phyloP scores from a whole-genome alignment of 129 eudicot genomes.

The Tagetes patula region DNA sequence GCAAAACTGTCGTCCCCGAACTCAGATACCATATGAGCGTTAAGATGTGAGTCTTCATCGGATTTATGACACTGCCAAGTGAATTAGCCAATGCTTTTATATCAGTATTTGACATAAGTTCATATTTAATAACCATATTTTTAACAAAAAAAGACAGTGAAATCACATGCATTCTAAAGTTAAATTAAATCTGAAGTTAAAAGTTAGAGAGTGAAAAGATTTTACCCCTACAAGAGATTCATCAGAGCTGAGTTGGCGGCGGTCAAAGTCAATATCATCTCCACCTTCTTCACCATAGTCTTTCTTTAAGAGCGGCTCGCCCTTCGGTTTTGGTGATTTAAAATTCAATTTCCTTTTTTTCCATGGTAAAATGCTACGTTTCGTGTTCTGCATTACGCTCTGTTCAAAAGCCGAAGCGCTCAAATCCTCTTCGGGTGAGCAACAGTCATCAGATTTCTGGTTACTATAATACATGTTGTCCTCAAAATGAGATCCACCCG shows the following conservation, averaged over 20 bases:
- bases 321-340: slow-evolving; percentile 86
- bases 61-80: slow-evolving; percentile 58
- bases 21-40: slow-evolving; percentile 60
- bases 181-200: neutral
- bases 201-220: neutral
- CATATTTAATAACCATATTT: neutral
- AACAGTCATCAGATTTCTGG: slow-evolving; percentile 73
- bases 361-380: slow-evolving; percentile 88
- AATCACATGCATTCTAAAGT: too few relatives aligned
- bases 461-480: slow-evolving; percentile 78
- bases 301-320: slow-evolving; percentile 89
- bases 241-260: slow-evolving; percentile 95
- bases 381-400: slow-evolving; percentile 42
- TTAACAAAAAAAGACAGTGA: too few relatives aligned
- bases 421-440: slow-evolving; percentile 51
- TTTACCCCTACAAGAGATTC: slow-evolving; percentile 69
- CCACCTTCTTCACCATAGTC: slow-evolving; percentile 95
- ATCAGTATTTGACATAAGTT: slow-evolving; percentile 15
- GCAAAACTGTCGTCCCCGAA: slow-evolving; percentile 94
- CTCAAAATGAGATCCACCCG: slow-evolving; percentile 61
- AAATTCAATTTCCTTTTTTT: slow-evolving; percentile 82
- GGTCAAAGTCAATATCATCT: slow-evolving; percentile 98
- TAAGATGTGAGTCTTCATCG: slow-evolving; percentile 59
- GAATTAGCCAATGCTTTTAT: neutral
- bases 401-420: slow-evolving; percentile 41